Base-by-base conservation (phyloP, 257 asterid species). In the Handroanthus guayacan region DNA sequence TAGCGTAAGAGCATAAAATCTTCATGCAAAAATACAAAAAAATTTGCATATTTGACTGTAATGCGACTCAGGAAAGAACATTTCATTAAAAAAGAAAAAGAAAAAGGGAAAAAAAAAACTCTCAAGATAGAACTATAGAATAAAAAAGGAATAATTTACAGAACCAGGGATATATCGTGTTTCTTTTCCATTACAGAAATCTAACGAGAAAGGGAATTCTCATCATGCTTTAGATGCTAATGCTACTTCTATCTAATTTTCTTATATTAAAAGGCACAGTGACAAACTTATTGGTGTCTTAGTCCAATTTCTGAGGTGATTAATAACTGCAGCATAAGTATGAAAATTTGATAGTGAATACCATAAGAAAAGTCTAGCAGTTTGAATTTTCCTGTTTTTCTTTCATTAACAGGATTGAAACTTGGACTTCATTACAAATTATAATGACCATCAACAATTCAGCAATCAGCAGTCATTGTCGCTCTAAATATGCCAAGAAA, bases 401-500 rank as follows among this genome's bases (percentile, higher is more conserved):
- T n/a, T 17, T 37, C 50, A 7, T 2, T 63, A 16, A 63, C 69
- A 63, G 69, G 51, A 63, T 2, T 12, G 48, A 12, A 20, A 47
- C 72, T 47, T 67, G 72, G 44, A 52, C 9, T 37, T 37, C 31
- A 31, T n/a, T 31, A 50, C 43, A 36, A 50, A 50, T 16, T 11
- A 57, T 56, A 10, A 39, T 13, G 5, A 55, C 64, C 9, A 3
- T 36, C 31, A 48, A 25, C 31, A 25, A 25, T 25, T 25, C 31
- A 74, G 43, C 41, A 74, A 52, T 55, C 54, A 61, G 43, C 71
- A 48, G 54, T 13, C 74, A 50, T 10, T 16, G 20, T 57, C 12
- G 34, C 55, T 20, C 66, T 62, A 41, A 55, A 72, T 17, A 4
- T 56, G 20, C 38, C 31, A 56, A 9, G 54, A 71, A 41, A 20